A percentile compares a stretch with the other conserved stretches of the same genome.
Conservation (phyloP, 257 asterid species). For the Solanum raphanifolium region DNA sequence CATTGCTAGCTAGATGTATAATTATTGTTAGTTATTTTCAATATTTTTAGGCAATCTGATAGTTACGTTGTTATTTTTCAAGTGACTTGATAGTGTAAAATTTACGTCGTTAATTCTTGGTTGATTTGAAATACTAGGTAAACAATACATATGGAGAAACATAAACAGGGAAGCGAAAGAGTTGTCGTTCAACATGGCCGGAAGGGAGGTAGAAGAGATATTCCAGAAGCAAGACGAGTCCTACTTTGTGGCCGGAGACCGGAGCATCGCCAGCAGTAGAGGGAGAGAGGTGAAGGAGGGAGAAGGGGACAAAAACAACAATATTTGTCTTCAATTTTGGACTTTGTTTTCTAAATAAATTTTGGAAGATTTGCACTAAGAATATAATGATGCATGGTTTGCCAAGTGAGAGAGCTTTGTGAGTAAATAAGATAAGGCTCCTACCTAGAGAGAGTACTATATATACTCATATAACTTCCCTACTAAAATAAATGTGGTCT, state of each 20-base stretch:
- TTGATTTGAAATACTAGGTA: constrained; percentile 8
- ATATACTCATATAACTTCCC: too few species aligned
- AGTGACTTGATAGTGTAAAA: neutral
- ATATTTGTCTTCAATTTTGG: constrained; percentile 23
- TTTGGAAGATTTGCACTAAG: neutral
- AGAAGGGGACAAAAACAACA: neutral
- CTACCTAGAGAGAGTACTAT: too few species aligned
- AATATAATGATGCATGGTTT: neutral
- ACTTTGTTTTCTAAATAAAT: constrained; percentile 6
- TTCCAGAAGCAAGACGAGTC: constrained; percentile 16
- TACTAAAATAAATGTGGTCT: too few species aligned
- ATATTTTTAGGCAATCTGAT: neutral
- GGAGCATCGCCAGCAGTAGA: neutral
- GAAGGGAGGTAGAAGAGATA: constrained; percentile 3
- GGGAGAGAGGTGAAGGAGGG: constrained; percentile 1
- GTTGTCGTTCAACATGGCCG: constrained; percentile 3
- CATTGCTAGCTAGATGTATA: neutral
- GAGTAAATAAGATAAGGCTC: too few species aligned
- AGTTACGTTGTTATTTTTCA: neutral
- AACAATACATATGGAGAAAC: constrained; percentile 22
- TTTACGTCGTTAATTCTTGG: neutral
- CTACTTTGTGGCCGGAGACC: constrained; percentile 27
- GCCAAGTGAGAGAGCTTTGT: too few species aligned
- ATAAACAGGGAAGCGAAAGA: constrained; percentile 22
- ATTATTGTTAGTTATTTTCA: too few species aligned